Percentiles rank a stretch among this genome's conserved stretches.
Evolutionary conservation across 257 asterid genomes (phyloP).

Genomic region (Galeopsis tetrahit): DNA sequence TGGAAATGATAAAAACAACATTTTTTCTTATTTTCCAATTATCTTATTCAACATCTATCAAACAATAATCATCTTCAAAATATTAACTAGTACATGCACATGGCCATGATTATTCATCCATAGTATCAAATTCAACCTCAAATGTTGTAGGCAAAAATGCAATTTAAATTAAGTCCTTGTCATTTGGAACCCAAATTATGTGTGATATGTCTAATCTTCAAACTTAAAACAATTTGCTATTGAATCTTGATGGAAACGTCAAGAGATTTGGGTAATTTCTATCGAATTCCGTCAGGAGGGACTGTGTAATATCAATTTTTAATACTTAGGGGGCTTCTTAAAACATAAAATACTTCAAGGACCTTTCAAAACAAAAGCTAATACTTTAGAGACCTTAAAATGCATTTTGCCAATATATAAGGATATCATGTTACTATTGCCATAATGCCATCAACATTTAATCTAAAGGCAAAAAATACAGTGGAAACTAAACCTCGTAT

Average conservation of each 20-base stretch:
- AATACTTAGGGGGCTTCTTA: background rate
- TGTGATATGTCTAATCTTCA: background rate
- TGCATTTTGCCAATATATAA: background rate
- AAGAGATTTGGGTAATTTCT: background rate
- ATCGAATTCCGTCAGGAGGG: background rate
- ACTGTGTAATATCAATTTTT: background rate
- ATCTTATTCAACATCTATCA: background rate
- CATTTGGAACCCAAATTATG: background rate
- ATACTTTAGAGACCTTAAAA: background rate
- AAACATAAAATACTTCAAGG: background rate
- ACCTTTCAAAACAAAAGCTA: background rate
- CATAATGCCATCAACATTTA: conserved; percentile 21
- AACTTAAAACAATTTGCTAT: background rate
- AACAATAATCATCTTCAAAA: background rate
- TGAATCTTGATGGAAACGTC: background rate
- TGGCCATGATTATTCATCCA: background rate
- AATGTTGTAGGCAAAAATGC: background rate
- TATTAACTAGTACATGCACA: background rate
- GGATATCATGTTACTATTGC: conserved; percentile 16
- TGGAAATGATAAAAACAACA: background rate
- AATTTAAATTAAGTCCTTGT: background rate
- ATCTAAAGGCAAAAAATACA: conserved; percentile 3
- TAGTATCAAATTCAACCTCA: conserved; percentile 3
- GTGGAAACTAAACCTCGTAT: conserved; percentile 62
- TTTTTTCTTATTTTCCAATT: background rate